These are phyloP conservation scores for Alternaria rosae DNA, from an alignment of 2,329 filamentous ascomycete species.

Conservation along the genomic window DNA sequence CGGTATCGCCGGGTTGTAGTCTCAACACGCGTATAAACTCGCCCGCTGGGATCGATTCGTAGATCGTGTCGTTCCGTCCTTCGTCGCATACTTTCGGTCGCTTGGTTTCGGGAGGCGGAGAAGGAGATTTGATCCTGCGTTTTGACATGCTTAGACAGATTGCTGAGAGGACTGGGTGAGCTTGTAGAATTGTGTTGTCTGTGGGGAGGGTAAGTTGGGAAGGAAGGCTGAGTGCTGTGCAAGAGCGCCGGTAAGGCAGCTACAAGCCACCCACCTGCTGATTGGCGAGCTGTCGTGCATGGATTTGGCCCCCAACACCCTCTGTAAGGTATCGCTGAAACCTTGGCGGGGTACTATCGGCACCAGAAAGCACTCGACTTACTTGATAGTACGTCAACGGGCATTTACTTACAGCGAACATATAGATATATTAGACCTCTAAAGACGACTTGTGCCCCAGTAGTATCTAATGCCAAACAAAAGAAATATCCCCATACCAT, in stretches of 20 bases:
- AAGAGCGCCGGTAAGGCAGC: no score
- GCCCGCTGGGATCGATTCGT: neutral
- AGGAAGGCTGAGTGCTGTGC: no score
- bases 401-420: neutral
- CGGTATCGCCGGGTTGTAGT: neutral
- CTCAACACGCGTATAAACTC: neutral
- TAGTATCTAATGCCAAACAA: constrained; percentile 11
- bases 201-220: no score
- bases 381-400: neutral
- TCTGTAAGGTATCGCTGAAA: neutral
- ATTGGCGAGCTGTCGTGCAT: neutral
- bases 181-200: no score
- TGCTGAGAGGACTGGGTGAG: no score
- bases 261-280: neutral
- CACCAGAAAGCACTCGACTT: no score
- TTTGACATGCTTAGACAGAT: no score
- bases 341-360: neutral
- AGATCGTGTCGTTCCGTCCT: neutral
- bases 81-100: no score
- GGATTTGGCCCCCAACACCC: neutral
- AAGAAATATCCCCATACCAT: constrained; percentile 2
- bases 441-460: neutral
- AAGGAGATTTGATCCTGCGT: no score
- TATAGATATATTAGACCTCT: neutral
- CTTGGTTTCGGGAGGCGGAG: no score